These are phyloP conservation scores for Penicillium sp. DNA, from an alignment of 2,329 filamentous ascomycete genomes.

Conservation along the genomic window DNA sequence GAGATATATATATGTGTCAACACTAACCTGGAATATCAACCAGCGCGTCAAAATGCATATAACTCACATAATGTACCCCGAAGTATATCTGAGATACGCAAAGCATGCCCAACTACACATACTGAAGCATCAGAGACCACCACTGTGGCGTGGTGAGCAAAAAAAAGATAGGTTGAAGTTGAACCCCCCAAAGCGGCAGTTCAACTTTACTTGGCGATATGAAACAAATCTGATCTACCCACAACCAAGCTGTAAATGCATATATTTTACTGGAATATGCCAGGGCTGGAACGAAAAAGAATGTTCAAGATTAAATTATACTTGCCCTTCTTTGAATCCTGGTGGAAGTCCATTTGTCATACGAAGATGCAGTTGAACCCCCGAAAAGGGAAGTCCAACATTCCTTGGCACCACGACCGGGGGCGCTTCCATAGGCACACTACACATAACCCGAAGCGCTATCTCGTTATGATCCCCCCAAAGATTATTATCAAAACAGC, in stretches of 20 bases:
- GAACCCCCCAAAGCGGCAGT: background rate
- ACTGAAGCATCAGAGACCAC: background rate
- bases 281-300: background rate
- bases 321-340: rapidly evolving
- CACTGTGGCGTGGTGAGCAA: background rate
- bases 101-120: rapidly evolving
- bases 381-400: background rate
- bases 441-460: background rate
- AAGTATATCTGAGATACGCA: rapidly evolving
- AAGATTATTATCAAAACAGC: background rate
- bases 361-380: background rate
- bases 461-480: rapidly evolving
- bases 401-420: background rate
- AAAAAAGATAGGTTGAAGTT: background rate
- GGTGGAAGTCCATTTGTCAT: no score
- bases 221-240: background rate
- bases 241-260: background rate
- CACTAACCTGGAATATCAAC: rapidly evolving
- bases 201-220: background rate
- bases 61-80: rapidly evolving
- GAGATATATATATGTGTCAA: background rate
- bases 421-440: background rate
- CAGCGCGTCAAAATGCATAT: rapidly evolving
- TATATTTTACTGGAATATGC: background rate
- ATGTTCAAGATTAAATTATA: background rate